Evolutionary conservation across 192 early-diverging fungal species (phyloP).

Genomic region (Coemansia sp.): DNA sequence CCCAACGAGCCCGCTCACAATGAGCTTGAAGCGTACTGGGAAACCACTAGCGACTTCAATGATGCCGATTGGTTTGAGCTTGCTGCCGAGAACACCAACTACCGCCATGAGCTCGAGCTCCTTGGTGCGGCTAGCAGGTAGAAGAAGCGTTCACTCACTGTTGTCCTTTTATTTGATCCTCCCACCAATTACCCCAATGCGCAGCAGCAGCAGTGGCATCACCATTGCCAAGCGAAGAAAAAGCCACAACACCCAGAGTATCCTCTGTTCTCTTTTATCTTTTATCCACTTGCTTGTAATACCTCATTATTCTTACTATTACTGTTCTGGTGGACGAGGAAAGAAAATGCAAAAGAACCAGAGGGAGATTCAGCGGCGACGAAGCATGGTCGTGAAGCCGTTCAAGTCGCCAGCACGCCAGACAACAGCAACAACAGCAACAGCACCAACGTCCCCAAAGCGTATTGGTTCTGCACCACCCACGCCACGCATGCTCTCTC

Average conservation of each 20-base stretch:
- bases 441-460: neutral
- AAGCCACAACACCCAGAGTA: neutral
- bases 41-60: conserved; percentile 51
- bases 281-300: neutral
- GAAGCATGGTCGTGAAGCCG: conserved; percentile 31
- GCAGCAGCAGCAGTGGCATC: neutral
- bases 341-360: neutral
- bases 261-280: neutral
- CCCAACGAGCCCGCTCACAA: conserved; percentile 23
- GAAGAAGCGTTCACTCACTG: too few relatives aligned
- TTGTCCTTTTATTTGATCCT: neutral
- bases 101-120: conserved; percentile 25
- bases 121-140: too few relatives aligned
- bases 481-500: neutral
- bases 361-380: conserved; percentile 21
- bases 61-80: conserved; percentile 50
- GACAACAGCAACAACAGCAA: neutral
- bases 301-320: neutral
- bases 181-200: neutral
- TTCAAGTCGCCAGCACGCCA: conserved; percentile 45
- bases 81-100: conserved; percentile 34
- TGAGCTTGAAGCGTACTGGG: conserved; percentile 55
- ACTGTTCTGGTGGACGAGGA: neutral
- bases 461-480: neutral
- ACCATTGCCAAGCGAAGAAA: neutral